Evolutionary conservation across 2,329 filamentous ascomycete species (phyloP), one percentile per base, ranked within the genome.

Genomic region (Phaeosphaeria sp.): DNA sequence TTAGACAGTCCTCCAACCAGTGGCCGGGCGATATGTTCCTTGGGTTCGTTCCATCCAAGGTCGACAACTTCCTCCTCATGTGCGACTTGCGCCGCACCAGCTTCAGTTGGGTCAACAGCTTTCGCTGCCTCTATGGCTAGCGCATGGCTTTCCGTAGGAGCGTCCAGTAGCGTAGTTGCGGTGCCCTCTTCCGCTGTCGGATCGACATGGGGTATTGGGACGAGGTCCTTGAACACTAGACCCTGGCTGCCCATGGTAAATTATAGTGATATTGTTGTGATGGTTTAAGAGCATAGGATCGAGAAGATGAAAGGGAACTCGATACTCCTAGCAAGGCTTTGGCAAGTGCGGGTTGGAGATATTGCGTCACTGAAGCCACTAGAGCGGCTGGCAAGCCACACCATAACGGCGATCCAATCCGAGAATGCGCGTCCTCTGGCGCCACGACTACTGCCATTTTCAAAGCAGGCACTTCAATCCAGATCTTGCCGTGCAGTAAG

Each of bases 1-100:
- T 93, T 93, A 13, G 82, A 81, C 57, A 93, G 73, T 0, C 89
- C 89, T 1, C 88, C 87, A 0, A 92, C 86, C 11, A 93, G 79
- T 0, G 86, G 87, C 25, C 78, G 79, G 0, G 84, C 77, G 33
- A 90, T 83, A n/a, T 81, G 71, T 25, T 84, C 77, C 51, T 85
- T 81, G 27, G 82, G 79, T 57, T 88, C 83, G 60, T 89, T 86
- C 89, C 89, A 91, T n/a, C 89, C 89, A 18, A 91, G 73, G 65
- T 91, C 83, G 47, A 83, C 82, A 2, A 90, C 87, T 57, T 89
- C 87, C 36, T 80, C 69, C 17, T 71, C 75, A 65, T 81, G 78
- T 8, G 62, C 63, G 24, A 75, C 46, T 66, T 83, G 80, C 1
- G 79, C 80, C 24, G 73, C 56, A 76, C 83, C 83, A 66, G 77